Conservation (phyloP, 2,329 filamentous ascomycete species). For the Fusarium sp. region DNA sequence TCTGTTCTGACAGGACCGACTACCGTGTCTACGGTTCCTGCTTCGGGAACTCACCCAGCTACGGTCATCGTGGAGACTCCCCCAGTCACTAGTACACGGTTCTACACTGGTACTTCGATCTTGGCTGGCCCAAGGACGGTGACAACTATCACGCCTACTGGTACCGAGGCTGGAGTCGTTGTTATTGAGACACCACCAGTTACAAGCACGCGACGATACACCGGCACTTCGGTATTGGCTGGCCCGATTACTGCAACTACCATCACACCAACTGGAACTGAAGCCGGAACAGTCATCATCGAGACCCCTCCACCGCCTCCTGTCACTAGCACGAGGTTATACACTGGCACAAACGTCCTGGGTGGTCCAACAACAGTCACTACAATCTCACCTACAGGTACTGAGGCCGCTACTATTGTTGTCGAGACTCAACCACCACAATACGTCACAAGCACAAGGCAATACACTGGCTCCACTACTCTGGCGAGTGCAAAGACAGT, state of each 20-base stretch:
- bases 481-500: not conserved
- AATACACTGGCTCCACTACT: not conserved
- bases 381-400: slow-evolving; percentile 3
- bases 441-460: not conserved
- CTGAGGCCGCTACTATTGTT: not conserved
- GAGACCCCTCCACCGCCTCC: not conserved
- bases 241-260: slow-evolving; percentile 1
- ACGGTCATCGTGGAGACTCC: not conserved
- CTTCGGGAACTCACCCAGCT: not conserved
- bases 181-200: slow-evolving; percentile 3
- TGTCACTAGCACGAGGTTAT: not conserved
- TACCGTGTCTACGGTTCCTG: not conserved
- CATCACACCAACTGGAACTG: not conserved
- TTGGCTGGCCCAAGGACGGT: not conserved
- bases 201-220: slow-evolving; percentile 2
- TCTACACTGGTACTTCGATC: not conserved
- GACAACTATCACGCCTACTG: not conserved
- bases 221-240: not conserved
- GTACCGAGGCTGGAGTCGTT: not conserved
- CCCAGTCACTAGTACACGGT: not conserved
- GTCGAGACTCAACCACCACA: slow-evolving; percentile 3
- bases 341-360: not conserved
- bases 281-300: not conserved
- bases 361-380: not conserved
- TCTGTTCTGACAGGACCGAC: not conserved